Conservation (phyloP, 1,284 basidiomycete genomes). For the Cerioporus squamosus region DNA sequence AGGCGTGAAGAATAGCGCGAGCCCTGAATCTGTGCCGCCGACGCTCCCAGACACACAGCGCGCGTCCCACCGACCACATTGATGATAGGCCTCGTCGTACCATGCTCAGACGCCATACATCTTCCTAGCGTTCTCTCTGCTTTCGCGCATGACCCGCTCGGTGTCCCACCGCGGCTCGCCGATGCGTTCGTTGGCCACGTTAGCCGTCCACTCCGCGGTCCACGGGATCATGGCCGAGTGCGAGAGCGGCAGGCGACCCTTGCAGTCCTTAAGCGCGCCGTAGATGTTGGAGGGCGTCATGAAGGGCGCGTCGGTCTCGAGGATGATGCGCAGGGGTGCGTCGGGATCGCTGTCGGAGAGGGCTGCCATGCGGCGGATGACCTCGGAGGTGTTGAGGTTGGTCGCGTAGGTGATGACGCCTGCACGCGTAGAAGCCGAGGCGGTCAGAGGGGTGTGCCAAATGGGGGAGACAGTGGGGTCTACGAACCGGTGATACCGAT, state of each 20-base stretch:
- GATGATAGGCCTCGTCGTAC: not conserved
- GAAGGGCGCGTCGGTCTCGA: conserved; percentile 85
- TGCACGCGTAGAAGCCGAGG: conserved; percentile 24
- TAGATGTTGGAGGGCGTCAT: conserved; percentile 83
- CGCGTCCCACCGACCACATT: not conserved
- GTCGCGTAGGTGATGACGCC: conserved; percentile 80
- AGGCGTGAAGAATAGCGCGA: no score
- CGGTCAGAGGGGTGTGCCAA: not conserved
- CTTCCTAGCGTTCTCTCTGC: conserved; percentile 63
- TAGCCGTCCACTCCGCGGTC: conserved; percentile 76
- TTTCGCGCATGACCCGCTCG: conserved; percentile 61
- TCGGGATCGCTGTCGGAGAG: conserved; percentile 12
- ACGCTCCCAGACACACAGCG: no score
- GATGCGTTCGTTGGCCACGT: conserved; percentile 44
- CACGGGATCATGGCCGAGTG: conserved; percentile 84
- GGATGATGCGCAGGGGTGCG: conserved; percentile 58
- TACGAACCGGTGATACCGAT: conserved; percentile 75
- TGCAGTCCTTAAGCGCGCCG: conserved; percentile 52
- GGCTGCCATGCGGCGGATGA: conserved; percentile 56
- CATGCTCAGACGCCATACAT: conserved; percentile 62
- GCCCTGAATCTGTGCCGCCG: no score
- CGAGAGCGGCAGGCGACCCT: conserved; percentile 67
- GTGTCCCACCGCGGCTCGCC: conserved; percentile 48
- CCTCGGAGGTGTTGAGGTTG: conserved; percentile 67
- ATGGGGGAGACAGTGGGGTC: not conserved